These are phyloP conservation scores for Yamadazyma epiphylla DNA, from an alignment of 1,139 yeast species.

Conservation along the genomic window DNA sequence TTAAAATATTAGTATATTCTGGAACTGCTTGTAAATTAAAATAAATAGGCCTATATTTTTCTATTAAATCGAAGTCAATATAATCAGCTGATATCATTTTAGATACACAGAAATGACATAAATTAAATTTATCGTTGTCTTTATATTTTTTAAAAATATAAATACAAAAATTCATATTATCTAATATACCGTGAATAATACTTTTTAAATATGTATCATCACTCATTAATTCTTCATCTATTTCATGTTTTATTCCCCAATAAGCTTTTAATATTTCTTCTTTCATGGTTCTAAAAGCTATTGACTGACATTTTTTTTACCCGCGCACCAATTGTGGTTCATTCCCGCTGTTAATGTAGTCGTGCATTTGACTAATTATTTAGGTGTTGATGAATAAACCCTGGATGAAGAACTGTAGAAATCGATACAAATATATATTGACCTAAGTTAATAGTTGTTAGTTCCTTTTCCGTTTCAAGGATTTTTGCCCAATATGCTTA, in stretches of 20 bases:
- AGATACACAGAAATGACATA: constrained; percentile 1
- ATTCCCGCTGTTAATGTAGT: too few species aligned
- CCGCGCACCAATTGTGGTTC: too few species aligned
- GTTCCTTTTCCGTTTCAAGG: too few species aligned
- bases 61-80: neutral
- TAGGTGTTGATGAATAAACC: too few species aligned
- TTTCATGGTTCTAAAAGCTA: too few species aligned
- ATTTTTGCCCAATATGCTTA: too few species aligned
- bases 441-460: too few species aligned
- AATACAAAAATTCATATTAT: neutral
- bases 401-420: too few species aligned
- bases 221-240: neutral
- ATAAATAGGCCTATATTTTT: neutral
- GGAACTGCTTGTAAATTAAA: neutral
- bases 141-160: neutral
- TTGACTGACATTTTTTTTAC: too few species aligned
- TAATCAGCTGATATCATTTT: neutral
- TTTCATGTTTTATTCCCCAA: neutral
- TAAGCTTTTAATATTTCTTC: constrained; percentile 1
- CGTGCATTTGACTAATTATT: too few species aligned
- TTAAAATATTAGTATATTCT: neutral
- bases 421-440: too few species aligned
- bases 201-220: neutral
- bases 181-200: constrained; percentile 1
- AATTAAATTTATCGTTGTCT: neutral